Evolutionary conservation across 768 basidiomycete genomes (phyloP), one percentile per base, ranked within the genome.

Genomic region (Crucibulum laeve): DNA sequence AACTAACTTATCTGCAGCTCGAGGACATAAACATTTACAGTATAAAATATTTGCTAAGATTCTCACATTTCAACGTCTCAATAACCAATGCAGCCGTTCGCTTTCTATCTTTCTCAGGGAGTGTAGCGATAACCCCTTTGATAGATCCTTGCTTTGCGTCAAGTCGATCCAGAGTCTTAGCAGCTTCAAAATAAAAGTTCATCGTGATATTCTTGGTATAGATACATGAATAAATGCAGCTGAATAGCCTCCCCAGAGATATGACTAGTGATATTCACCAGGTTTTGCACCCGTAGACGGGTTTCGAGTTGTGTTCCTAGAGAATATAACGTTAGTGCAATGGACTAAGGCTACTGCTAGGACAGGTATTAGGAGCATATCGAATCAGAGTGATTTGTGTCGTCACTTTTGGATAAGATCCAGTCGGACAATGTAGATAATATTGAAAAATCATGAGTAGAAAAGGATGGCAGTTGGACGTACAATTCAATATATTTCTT

Each of bases 141-240:
- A 97, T 87, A 11, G 91, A 94, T n/a, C 92, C 93, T 62, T 91
- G 76, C 61, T 87, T 92, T 34, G 80, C 77, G 59, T 94, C 88
- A 46, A 97, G 75, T 53, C 83, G 84, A 59, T 95, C 91, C 54
- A 97, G 70, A 4, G 82, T 74, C 55, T 82, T 75, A 52, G 85
- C 85, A 51, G 91, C 90, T 61, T 90, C 84, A 69, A 91, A 91
- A 70, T 96, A 96, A 69, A 95, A 93, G 71, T 94, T 94, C 93
- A 96, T 95, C 64, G 58, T 53, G 39, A 52, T 54, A 53, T 58
- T 63, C 59, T 62, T 58, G 59, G 60, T 61, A 66, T 53, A 60
- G 51, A 18, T 49, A 48, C 44, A 26, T 39, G 46, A 28, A 46
- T 44, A 45, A 45, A 33, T 13, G 7, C 36, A 34, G 43, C 35